Conservation (phyloP, 768 basidiomycete species). For the Vararia minispora region DNA sequence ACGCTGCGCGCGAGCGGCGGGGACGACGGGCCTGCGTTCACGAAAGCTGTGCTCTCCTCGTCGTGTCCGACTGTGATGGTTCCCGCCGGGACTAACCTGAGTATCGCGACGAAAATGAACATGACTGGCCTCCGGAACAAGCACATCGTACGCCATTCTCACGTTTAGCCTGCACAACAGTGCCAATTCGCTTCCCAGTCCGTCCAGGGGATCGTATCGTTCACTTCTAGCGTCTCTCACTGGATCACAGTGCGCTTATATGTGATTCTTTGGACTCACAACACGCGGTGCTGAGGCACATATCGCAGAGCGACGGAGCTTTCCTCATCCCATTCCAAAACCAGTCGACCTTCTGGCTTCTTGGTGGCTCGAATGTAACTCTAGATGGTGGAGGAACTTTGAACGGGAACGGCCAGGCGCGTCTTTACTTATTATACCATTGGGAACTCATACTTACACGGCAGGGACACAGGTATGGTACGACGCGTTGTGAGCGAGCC, state of each 20-base stretch:
- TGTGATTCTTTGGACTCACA: too few species aligned
- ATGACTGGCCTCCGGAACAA: constrained; percentile 41
- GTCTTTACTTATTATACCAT: constrained; percentile 6
- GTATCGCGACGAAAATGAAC: constrained; percentile 38
- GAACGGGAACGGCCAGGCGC: constrained; percentile 52
- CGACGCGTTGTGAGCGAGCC: constrained; percentile 31
- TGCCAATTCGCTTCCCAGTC: constrained; percentile 20
- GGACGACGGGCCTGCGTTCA: constrained; percentile 41
- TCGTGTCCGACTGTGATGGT: constrained; percentile 27
- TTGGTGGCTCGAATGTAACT: constrained; percentile 37
- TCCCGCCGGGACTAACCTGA: constrained; percentile 35
- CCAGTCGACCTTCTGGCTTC: constrained; percentile 43
- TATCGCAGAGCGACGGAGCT: constrained; percentile 31
- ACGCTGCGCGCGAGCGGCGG: constrained; percentile 32
- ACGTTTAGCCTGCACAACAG: background rate
- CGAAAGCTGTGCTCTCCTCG: constrained; percentile 31
- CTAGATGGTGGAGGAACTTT: constrained; percentile 53
- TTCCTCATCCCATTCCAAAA: constrained; percentile 44
- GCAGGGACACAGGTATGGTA: constrained; percentile 40
- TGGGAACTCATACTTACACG: background rate
- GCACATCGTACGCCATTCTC: constrained; percentile 30
- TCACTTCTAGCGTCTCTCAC: constrained; percentile 38
- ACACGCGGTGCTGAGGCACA: background rate
- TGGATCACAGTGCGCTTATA: constrained; percentile 42
- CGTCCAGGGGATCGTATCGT: constrained; percentile 39